phyloP scores from a whole-genome alignment of 139 green algal species.

The Ostreobium quekettii region DNA sequence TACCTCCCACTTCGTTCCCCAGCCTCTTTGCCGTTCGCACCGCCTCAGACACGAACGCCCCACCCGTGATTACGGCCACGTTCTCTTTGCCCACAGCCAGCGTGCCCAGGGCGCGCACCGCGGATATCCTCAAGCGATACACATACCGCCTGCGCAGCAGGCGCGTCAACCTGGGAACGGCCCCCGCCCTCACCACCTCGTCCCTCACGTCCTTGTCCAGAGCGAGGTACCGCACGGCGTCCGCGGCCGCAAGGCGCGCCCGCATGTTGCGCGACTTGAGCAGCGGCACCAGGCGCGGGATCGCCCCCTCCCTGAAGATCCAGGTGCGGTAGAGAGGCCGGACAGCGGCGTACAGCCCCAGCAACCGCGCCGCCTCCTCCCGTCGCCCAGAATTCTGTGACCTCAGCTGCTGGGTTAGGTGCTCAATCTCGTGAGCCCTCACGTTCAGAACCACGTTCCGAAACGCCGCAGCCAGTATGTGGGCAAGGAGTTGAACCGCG shows the following conservation, averaged over 20 bases:
- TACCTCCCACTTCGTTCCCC: not conserved
- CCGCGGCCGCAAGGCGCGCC: not conserved
- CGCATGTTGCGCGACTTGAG: not conserved
- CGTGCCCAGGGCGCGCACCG: not conserved
- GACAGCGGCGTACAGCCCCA: not conserved
- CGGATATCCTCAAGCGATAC: too few species aligned
- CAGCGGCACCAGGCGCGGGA: not conserved
- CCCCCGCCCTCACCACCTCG: not conserved
- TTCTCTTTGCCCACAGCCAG: not conserved
- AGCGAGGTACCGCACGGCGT: not conserved
- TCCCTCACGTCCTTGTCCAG: not conserved
- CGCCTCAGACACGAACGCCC: not conserved
- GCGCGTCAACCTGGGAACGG: not conserved
- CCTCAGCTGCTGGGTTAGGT: not conserved
- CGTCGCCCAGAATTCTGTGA: not conserved
- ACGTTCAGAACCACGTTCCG: too few species aligned
- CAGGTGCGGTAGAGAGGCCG: not conserved
- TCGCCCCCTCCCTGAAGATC: not conserved
- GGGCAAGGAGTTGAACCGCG: too few species aligned
- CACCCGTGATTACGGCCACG: not conserved
- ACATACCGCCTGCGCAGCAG: not conserved
- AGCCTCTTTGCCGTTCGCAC: not conserved
- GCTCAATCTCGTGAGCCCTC: not conserved
- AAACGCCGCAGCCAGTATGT: too few species aligned
- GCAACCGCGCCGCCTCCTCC: not conserved